These are phyloP conservation scores for Fusarium scirpi DNA, from an alignment of 2,329 filamentous ascomycete genomes.

Conservation along the genomic window DNA sequence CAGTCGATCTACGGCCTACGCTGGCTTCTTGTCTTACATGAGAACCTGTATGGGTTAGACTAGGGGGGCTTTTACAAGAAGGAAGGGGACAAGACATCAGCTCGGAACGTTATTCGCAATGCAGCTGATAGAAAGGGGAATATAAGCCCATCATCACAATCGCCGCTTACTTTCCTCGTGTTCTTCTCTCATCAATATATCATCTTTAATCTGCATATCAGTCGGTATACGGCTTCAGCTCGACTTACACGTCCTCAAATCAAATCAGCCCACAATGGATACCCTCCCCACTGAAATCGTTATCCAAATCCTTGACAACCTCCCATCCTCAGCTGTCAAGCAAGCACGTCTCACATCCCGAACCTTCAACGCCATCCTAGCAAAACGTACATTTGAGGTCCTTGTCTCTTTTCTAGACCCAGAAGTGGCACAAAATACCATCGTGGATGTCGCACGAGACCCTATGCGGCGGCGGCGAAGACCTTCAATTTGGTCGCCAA, in stretches of 20 bases:
- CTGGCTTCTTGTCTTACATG: constrained; percentile 29
- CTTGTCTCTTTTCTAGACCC: constrained; percentile 51
- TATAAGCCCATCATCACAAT: not conserved
- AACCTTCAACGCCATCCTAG: constrained; percentile 50
- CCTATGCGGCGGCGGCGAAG: constrained; percentile 40
- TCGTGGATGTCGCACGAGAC: constrained; percentile 41
- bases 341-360: constrained; percentile 50
- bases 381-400: constrained; percentile 44
- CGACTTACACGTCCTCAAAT: not conserved
- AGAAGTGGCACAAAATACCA: constrained; percentile 39
- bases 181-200: not conserved
- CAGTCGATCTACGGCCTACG: not conserved
- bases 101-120: not conserved
- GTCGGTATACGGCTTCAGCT: not conserved
- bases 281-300: constrained; percentile 50
- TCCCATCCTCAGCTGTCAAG: constrained; percentile 41
- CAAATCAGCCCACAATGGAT: constrained; percentile 44
- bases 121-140: constrained; percentile 1
- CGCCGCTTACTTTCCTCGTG: not conserved
- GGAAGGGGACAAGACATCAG: constrained; percentile 24
- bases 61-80: constrained; percentile 5
- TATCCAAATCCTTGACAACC: constrained; percentile 45
- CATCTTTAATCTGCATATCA: not conserved
- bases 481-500: constrained; percentile 52
- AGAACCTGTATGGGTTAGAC: constrained; percentile 34